phyloP scores from a whole-genome alignment of 805 yeast species.

The Millerozyma miso region DNA sequence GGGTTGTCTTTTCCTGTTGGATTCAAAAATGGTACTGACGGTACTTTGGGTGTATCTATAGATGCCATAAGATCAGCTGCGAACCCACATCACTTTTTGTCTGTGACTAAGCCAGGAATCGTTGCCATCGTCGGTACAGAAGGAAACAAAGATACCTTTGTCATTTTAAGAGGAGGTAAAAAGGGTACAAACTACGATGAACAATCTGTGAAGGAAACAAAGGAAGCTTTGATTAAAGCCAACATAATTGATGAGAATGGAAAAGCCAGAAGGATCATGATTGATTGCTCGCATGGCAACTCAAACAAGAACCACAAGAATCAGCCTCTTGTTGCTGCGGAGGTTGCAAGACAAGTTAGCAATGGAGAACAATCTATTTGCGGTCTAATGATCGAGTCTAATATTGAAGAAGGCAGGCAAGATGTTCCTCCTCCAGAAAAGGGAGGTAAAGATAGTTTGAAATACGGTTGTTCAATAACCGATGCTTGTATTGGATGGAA shows the following conservation, averaged over 20 bases:
- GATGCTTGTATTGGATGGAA: constrained; percentile 97
- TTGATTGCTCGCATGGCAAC: constrained; percentile 97
- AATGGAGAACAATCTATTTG: constrained; percentile 73
- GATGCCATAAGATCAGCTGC: constrained; percentile 93
- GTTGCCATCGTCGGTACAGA: constrained; percentile 95
- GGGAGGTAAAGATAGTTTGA: constrained; percentile 67
- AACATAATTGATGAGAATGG: constrained; percentile 44
- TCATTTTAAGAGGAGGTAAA: constrained; percentile 94
- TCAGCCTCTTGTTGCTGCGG: constrained; percentile 84
- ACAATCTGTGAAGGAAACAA: constrained; percentile 63
- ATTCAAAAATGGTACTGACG: constrained; percentile 97
- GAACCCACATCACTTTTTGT: constrained; percentile 89
- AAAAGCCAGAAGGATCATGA: constrained; percentile 71
- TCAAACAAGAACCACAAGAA: constrained; percentile 85
- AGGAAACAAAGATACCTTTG: constrained; percentile 87
- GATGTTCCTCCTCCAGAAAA: constrained; percentile 66
- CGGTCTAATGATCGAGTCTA: constrained; percentile 96
- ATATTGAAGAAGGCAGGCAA: constrained; percentile 90
- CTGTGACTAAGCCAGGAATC: constrained; percentile 93
- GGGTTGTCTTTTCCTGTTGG: constrained; percentile 98
- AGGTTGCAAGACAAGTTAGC: constrained; percentile 72
- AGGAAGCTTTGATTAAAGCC: constrained; percentile 51
- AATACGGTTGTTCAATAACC: constrained; percentile 94
- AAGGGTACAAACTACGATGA: constrained; percentile 87
- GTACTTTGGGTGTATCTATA: constrained; percentile 87